Conservation (phyloP, 2,329 filamentous ascomycete genomes). For the Fusarium newnesense region DNA sequence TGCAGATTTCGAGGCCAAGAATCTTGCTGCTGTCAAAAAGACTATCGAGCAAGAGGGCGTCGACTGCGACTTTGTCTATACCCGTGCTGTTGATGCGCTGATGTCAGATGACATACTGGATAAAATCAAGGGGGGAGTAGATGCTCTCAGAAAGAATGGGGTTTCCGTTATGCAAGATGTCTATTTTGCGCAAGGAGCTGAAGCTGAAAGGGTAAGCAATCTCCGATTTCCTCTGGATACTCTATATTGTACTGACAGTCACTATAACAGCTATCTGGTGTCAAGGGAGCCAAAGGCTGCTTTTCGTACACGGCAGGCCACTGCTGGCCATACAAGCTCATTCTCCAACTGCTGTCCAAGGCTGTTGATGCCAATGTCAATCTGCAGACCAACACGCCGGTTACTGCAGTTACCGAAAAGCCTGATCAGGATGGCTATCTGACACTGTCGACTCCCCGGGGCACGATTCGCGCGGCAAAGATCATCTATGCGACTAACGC, state of each 20-base stretch:
- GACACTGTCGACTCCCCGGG: neutral
- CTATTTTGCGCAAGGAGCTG: neutral
- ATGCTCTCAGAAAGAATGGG: neutral
- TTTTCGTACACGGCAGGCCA: neutral
- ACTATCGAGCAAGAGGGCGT: neutral
- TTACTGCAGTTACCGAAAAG: neutral
- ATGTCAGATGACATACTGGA: neutral
- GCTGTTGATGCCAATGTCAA: neutral
- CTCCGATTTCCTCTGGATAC: rapidly evolving
- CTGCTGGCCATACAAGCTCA: slow-evolving; percentile 4
- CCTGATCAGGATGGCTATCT: neutral
- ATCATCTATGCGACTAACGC: neutral
- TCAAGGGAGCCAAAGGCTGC: neutral
- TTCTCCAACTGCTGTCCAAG: neutral
- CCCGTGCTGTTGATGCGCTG: neutral
- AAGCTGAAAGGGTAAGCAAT: neutral
- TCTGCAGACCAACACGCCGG: neutral
- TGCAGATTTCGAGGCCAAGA: neutral
- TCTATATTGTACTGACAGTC: rapidly evolving
- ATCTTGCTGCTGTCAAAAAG: neutral
- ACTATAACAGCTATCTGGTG: neutral
- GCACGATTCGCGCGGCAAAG: neutral
- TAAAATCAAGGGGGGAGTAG: neutral
- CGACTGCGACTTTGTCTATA: slow-evolving; percentile 1
- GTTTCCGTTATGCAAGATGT: slow-evolving; percentile 4